A percentile compares a stretch with the other conserved stretches of the same genome.
Evolutionary conservation across 2,329 filamentous ascomycete species (phyloP).

Genomic region (Paecilomyces sp.): DNA sequence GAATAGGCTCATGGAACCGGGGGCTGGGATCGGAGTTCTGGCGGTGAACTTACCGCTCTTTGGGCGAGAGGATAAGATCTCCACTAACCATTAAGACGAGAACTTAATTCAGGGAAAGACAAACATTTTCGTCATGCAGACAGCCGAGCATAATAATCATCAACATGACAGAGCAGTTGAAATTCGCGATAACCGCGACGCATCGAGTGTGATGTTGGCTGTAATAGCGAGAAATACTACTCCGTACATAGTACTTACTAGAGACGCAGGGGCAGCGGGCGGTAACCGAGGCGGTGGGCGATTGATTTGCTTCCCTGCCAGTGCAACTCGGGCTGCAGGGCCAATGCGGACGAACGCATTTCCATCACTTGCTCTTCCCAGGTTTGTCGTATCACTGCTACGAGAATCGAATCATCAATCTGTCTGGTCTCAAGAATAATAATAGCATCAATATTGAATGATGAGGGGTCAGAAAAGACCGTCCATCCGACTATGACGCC

Average conservation of each 20-base stretch:
- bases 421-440: neutral
- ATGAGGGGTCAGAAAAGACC: neutral
- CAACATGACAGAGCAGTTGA: neutral
- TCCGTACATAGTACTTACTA: neutral
- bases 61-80: neutral
- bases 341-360: neutral
- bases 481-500: neutral
- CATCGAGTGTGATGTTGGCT: neutral
- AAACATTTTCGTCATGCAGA: neutral
- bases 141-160: neutral
- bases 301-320: constrained; percentile 4
- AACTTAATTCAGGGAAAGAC: neutral
- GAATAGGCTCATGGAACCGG: neutral
- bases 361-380: neutral
- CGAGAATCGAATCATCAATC: neutral
- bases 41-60: neutral
- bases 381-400: neutral
- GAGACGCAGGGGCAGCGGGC: neutral
- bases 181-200: neutral
- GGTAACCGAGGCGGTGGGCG: constrained; percentile 1
- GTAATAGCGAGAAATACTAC: neutral
- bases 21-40: neutral
- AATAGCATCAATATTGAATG: neutral
- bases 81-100: neutral
- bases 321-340: neutral